Base-by-base conservation (phyloP, 1,139 yeast species). In the Blastobotrys arbuscula region DNA sequence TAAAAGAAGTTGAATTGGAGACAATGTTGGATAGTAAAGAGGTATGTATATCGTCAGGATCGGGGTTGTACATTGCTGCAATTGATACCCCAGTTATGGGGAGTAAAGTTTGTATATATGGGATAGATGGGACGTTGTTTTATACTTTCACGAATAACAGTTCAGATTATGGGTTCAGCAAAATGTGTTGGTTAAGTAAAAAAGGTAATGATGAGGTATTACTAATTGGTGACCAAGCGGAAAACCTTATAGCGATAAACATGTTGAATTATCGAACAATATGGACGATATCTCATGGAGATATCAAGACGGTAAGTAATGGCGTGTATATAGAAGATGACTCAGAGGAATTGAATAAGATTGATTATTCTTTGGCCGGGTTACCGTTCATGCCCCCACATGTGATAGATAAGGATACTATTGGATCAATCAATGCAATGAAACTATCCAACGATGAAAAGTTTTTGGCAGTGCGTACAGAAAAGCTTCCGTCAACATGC, bases 71-170 rank as follows among this genome's bases (percentile, higher is more conserved):
- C 43, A 49, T 60, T n/a, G 64, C 64, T 3, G 56, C 58, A 7
- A 46, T 54, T 4, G 66, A 62, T 30, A 54, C 52, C 18, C 59
- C 61, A 10, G 58, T 53, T 4, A 44, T 54, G 19, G 65, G 65
- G 6, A 59, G 56, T 45, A 49, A 54, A 10, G 62, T 59, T 10
- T 47, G 50, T 18, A 33, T 61, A 8, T 60, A 56, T 53, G 49
- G 54, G 0, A 47, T 51, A 2, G 56, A 51, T 19, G 61, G 62
- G 1, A 48, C 54, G 9, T 50, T 47, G 8, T 33, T 57, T 1
- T 48, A 53, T 5, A 23, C 34, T 5, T 45, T 21, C 19, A 33
- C 48, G 2, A 24, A 43, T 18, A 36, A 34, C 8, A 37, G 21
- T 2, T 18, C 41, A 16, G 24, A 15, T 3, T 12, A n/a, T 12